Conservation (phyloP, 129 eudicot genomes). For the Pulicaria dysenterica region DNA sequence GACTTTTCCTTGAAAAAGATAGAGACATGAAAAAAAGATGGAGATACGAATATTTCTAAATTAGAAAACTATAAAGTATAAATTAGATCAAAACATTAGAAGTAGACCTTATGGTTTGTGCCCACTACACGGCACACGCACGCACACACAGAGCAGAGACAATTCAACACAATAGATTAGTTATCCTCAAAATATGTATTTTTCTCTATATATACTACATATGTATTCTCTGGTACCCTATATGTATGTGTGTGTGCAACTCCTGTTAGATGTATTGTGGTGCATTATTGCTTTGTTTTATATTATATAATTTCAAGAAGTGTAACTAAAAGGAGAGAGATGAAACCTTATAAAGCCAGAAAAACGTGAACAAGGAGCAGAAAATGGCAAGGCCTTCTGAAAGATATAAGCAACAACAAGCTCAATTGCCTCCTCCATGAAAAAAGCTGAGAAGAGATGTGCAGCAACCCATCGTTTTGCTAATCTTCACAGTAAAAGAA, state of each 20-base stretch:
- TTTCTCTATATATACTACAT: neutral
- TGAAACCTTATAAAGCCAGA: slow-evolving; percentile 81
- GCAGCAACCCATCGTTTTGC: slow-evolving; percentile 97
- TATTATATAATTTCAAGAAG: neutral
- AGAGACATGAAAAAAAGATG: slow-evolving; percentile 1
- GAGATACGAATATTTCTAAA: too few species aligned
- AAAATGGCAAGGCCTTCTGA: slow-evolving; percentile 68
- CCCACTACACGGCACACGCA: neutral
- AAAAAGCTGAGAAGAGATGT: slow-evolving; percentile 75
- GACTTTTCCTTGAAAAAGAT: neutral
- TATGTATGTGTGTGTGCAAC: neutral
- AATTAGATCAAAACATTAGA: neutral
- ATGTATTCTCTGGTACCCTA: neutral
- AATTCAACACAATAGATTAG: neutral
- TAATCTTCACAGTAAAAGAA: slow-evolving; percentile 45
- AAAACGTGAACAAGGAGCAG: slow-evolving; percentile 74
- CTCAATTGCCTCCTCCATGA: slow-evolving; percentile 80
- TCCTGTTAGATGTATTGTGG: neutral
- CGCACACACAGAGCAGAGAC: too few species aligned
- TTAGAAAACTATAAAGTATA: neutral
- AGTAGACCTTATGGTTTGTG: neutral
- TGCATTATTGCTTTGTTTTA: neutral
- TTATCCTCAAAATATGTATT: slow-evolving; percentile 11
- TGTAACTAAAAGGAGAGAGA: neutral
- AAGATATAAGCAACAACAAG: slow-evolving; percentile 80